Percentiles rank a stretch among this genome's conserved stretches.
Evolutionary conservation across 2,329 filamentous ascomycete genomes (phyloP).

Genomic region (Trichoderma simmonsii): DNA sequence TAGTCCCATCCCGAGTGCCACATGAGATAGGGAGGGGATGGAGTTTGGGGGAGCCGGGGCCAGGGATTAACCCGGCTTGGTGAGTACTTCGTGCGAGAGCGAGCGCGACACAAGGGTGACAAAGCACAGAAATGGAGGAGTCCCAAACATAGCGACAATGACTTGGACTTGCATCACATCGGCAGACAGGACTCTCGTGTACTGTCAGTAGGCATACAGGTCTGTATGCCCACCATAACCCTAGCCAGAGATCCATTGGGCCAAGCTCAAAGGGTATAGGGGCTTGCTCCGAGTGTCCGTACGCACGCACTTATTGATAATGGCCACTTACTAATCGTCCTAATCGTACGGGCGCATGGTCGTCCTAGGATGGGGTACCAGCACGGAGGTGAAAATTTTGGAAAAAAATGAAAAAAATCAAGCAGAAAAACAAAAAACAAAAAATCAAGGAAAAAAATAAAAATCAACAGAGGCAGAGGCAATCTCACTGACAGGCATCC

Average conservation of each 20-base stretch:
- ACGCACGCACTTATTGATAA: slow-evolving; percentile 8
- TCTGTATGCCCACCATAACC: slow-evolving; percentile 5
- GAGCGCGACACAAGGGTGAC: slow-evolving; percentile 11
- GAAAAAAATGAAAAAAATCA: not conserved
- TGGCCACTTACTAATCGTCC: not conserved
- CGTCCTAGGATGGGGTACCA: not conserved
- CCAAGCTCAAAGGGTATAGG: slow-evolving; percentile 6
- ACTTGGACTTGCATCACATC: slow-evolving; percentile 15
- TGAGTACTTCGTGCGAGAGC: not conserved
- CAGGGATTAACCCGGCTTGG: slow-evolving; percentile 12
- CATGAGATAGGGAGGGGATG: slow-evolving; percentile 13
- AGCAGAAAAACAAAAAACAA: not conserved
- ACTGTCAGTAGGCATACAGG: not conserved
- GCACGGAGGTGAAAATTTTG: not conserved
- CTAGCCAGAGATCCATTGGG: slow-evolving; percentile 8
- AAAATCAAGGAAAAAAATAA: not conserved
- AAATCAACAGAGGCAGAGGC: not conserved
- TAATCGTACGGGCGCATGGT: slow-evolving; percentile 9
- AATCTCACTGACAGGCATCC: slow-evolving; percentile 11
- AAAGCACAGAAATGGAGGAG: slow-evolving; percentile 11
- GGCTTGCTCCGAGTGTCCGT: not conserved
- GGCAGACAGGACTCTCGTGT: not conserved
- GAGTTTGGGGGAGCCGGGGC: slow-evolving; percentile 3
- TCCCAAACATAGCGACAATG: slow-evolving; percentile 12
- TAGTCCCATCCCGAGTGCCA: slow-evolving; percentile 18